Percentiles rank a stretch among this genome's conserved stretches.
phyloP scores from a whole-genome alignment of 1,284 basidiomycete genomes.

The Melampsora americana region DNA sequence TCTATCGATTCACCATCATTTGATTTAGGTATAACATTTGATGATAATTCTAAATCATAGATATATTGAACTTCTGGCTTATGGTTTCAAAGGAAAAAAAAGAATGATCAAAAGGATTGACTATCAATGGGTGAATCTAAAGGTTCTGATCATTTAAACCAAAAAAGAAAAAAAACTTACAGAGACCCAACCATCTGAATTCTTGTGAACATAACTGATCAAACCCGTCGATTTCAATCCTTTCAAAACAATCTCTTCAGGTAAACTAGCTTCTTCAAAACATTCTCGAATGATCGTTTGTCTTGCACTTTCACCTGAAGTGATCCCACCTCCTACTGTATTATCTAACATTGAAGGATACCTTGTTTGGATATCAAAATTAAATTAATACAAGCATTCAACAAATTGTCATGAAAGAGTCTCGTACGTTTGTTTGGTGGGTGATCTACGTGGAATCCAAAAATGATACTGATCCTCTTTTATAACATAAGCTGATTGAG shows the following conservation, averaged over 20 bases:
- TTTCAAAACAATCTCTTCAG: conserved; percentile 62
- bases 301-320: conserved; percentile 68
- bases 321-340: conserved; percentile 60
- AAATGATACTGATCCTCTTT: conserved; percentile 56
- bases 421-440: conserved; percentile 75
- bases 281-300: conserved; percentile 86
- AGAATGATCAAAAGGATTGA: neutral
- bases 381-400: neutral
- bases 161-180: neutral
- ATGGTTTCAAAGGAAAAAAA: conserved; percentile 54
- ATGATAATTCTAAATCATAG: conserved; percentile 72
- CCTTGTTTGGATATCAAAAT: neutral
- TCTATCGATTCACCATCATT: conserved; percentile 88
- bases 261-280: conserved; percentile 82
- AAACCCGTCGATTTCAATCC: conserved; percentile 63
- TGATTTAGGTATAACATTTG: conserved; percentile 65
- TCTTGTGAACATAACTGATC: conserved; percentile 55
- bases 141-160: too few relatives aligned
- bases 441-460: conserved; percentile 82
- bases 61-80: conserved; percentile 72
- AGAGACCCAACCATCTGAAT: conserved; percentile 49
- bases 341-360: conserved; percentile 36
- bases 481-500: conserved; percentile 51
- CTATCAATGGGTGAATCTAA: neutral
- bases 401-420: too few relatives aligned